Evolutionary conservation across 2,329 filamentous ascomycete species (phyloP), one percentile per base, ranked within the genome.

Genomic region (Neofusicoccum laricinum): DNA sequence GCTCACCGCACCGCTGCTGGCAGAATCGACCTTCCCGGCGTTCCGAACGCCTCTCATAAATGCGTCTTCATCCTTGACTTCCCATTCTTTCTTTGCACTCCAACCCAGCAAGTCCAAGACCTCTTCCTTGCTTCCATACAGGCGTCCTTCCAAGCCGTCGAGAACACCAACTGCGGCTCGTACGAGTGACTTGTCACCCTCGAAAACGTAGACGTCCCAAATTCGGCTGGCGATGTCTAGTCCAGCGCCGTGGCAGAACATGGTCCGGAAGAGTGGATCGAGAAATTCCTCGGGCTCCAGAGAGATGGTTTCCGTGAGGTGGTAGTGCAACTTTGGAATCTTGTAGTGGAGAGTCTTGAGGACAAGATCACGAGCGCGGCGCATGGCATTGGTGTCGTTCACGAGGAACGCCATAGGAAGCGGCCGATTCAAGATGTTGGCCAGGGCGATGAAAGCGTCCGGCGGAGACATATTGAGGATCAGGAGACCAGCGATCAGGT

Each of bases 141-240:
- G 73, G 63, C 76, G 81, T 11, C 77, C 77, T 71, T 88, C 86
- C 1, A 86, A 69, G 6, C 74, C 73, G 0, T 76, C 75, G 19
- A 95, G 75, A 17, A 91, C 79, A 0, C 89, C 91, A 0, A 93
- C 88, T 0, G 86, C 89, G 1, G 90, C 90, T 0, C 90, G 81
- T 6, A 94, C 84, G 0, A 93, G 79, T 1, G 91, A 81, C 1
- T 85, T 81, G 68, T 96, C 92, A 30, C 91, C 90, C 72, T 96
- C 92, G 68, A 96, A 92, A 2, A 91, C 87, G 69, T 91, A 92
- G 0, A 94, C 86, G 68, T 96, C 92, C 90, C 90, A 94, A 12
- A 95, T 77, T 2, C 92, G 81, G 1, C 87, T 86, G 3, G 87
- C 89, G 69, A 90, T 85, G 70, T 93, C 91, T 15, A 93, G 82